Percentiles rank a stretch among this genome's conserved stretches.
phyloP scores from a whole-genome alignment of 768 basidiomycete species.

The Agaricus sinodeliciosus region DNA sequence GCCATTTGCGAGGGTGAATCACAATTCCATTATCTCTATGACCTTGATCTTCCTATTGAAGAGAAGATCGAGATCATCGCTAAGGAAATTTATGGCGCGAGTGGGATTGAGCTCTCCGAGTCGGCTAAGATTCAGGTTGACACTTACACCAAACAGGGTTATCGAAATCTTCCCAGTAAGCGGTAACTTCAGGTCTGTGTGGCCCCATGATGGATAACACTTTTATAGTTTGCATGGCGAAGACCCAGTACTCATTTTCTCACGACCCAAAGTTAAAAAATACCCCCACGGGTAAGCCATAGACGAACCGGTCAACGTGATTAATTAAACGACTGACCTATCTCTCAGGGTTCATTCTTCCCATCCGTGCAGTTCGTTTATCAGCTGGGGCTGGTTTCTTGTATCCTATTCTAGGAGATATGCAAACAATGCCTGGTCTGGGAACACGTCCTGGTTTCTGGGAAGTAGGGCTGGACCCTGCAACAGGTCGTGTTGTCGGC shows the following conservation, averaged over 20 bases:
- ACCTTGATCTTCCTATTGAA: constrained; percentile 74
- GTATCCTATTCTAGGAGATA: constrained; percentile 92
- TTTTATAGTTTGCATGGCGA: constrained; percentile 84
- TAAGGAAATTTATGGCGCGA: constrained; percentile 91
- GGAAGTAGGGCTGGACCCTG: constrained; percentile 79
- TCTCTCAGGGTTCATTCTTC: constrained; percentile 76
- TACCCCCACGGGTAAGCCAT: constrained; percentile 63
- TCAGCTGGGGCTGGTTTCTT: constrained; percentile 95
- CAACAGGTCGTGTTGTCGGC: constrained; percentile 78
- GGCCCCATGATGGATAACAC: constrained; percentile 7
- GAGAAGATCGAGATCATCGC: constrained; percentile 86
- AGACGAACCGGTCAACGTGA: not conserved
- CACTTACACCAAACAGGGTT: constrained; percentile 89
- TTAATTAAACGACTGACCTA: not conserved
- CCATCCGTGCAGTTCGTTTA: constrained; percentile 81
- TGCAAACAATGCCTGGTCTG: constrained; percentile 98
- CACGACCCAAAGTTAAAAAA: constrained; percentile 90
- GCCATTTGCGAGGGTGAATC: constrained; percentile 77
- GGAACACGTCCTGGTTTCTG: constrained; percentile 92
- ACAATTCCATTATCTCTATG: constrained; percentile 90
- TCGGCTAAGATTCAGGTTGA: constrained; percentile 81
- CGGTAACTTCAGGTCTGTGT: constrained; percentile 9
- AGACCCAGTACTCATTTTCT: constrained; percentile 97
- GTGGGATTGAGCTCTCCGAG: constrained; percentile 83
- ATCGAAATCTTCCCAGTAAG: constrained; percentile 70